Base-by-base conservation (phyloP, 1,139 yeast species). In the Casaregolazyma lundiana region DNA sequence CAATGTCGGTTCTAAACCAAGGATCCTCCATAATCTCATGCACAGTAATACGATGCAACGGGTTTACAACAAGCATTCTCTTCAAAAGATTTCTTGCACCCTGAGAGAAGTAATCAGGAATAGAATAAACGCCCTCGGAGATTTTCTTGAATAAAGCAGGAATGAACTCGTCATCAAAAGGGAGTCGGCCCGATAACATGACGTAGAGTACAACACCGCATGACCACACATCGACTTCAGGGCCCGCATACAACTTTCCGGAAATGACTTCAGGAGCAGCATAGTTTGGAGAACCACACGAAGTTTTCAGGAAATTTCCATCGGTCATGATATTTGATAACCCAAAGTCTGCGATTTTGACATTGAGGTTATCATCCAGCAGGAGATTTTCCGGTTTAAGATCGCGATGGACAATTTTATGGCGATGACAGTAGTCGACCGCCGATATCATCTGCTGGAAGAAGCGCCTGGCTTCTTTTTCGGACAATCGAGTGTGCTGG, bases 211-310 rank as follows among this genome's bases (percentile, higher is more conserved):
- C 92, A 43, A 94, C 97, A 58, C 99, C 98, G 58, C 96, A 85
- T 0, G 96, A 86, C 99, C 99, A 94, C 45, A 94, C 97, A 65
- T 94, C 98, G 43, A 92, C 98, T 68, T 92, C 98, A 2, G 97
- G 97, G 4, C 98, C 98, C 1, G 97, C 98, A 61, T 92, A 92
- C 49, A 92, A 75, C 64, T 94, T 90, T 40, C 98, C 98, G 55
- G 94, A 81, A 51, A 92, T 92, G 41, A 92, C 97, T 67, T 92
- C 98, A 0, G 98, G 98, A 0, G 98, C 98, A 1, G 98, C 98
- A 63, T 92, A 92, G 63, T 92, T 90, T 45, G 98, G 97, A 11
- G 96, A 86, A 2, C 98, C 98, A 71, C 98, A 92, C 60, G 92
- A 81, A 1, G 98, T 92, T 64, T 90, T 92, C 62, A 92, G 75